Percentiles rank a stretch among this genome's conserved stretches.
Evolutionary conservation across 2,329 filamentous ascomycete genomes (phyloP).

Genomic region (Epichloe baconii): DNA sequence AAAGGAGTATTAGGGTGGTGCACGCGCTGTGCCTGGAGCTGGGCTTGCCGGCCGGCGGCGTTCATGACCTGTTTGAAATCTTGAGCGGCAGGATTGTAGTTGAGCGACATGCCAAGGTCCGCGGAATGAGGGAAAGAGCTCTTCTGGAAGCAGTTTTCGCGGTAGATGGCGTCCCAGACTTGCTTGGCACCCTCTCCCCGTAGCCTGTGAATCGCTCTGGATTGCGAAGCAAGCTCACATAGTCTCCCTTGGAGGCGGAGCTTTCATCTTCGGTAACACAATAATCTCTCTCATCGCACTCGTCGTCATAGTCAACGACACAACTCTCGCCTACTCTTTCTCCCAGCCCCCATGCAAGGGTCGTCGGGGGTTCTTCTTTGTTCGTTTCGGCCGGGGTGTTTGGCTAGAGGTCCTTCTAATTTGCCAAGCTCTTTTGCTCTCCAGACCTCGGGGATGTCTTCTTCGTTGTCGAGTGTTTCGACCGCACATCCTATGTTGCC

Average conservation of each 20-base stretch:
- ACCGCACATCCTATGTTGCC: slow-evolving; percentile 95
- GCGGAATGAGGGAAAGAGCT: slow-evolving; percentile 50
- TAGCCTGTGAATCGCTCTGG: slow-evolving; percentile 95
- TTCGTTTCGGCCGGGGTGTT: slow-evolving; percentile 66
- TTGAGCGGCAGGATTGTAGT: slow-evolving; percentile 39
- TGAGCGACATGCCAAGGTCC: slow-evolving; percentile 33
- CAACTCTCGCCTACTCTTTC: slow-evolving; percentile 88
- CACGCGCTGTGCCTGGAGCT: slow-evolving; percentile 39
- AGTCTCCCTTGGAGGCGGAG: slow-evolving; percentile 77
- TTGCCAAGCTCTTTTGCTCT: slow-evolving; percentile 84
- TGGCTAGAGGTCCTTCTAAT: slow-evolving; percentile 79
- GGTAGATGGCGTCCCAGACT: slow-evolving; percentile 94
- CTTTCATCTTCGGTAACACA: slow-evolving; percentile 93
- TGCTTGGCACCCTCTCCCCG: slow-evolving; percentile 68
- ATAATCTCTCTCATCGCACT: slow-evolving; percentile 93
- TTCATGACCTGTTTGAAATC: slow-evolving; percentile 51
- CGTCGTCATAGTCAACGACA: slow-evolving; percentile 93
- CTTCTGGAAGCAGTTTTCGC: slow-evolving; percentile 86
- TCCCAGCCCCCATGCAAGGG: slow-evolving; percentile 76
- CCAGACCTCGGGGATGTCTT: slow-evolving; percentile 87
- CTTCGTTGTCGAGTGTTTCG: slow-evolving; percentile 86
- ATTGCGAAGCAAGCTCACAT: slow-evolving; percentile 86
- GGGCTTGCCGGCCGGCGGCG: slow-evolving; percentile 44
- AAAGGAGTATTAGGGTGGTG: slow-evolving; percentile 40
- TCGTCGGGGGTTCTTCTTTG: slow-evolving; percentile 56